Evolutionary conservation across 1,284 basidiomycete species (phyloP).

Genomic region (Ceratobasidium sp.): DNA sequence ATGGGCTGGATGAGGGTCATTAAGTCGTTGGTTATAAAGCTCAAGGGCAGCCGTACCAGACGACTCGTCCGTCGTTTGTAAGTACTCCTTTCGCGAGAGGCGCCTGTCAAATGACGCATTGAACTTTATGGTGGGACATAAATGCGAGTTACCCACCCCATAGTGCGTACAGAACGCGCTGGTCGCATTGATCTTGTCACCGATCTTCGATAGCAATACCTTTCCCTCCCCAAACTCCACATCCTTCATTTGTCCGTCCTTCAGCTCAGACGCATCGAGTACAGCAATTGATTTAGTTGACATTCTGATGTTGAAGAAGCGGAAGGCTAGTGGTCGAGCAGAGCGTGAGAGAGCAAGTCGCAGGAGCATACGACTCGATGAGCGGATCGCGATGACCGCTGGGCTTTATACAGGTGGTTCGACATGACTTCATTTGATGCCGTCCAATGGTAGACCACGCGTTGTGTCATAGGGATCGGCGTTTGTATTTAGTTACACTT

Average conservation of each 20-base stretch:
- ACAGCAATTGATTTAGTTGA: conserved; percentile 72
- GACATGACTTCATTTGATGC: conserved; percentile 22
- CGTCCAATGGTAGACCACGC: conserved; percentile 22
- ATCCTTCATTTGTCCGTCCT: conserved; percentile 88
- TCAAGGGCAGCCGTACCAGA: conserved; percentile 39
- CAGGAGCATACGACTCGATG: conserved; percentile 32
- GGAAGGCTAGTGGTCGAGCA: neutral
- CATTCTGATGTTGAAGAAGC: conserved; percentile 53
- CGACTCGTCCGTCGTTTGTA: conserved; percentile 70
- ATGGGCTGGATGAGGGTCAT: conserved; percentile 67
- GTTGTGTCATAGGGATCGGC: conserved; percentile 32
- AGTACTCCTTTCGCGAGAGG: conserved; percentile 86
- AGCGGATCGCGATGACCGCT: neutral
- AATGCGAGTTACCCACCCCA: conserved; percentile 61
- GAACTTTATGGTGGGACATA: conserved; percentile 1
- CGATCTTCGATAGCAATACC: conserved; percentile 83
- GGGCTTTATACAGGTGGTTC: neutral
- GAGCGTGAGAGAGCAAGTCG: neutral
- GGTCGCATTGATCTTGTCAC: conserved; percentile 81
- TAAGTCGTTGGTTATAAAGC: neutral
- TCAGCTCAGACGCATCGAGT: conserved; percentile 73
- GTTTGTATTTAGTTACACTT: neutral
- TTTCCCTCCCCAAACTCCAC: conserved; percentile 83
- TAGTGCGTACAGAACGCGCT: conserved; percentile 92
- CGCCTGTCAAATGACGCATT: neutral